Evolutionary conservation across 2,329 filamentous ascomycete genomes (phyloP).

Genomic region (Zarea fungicola): DNA sequence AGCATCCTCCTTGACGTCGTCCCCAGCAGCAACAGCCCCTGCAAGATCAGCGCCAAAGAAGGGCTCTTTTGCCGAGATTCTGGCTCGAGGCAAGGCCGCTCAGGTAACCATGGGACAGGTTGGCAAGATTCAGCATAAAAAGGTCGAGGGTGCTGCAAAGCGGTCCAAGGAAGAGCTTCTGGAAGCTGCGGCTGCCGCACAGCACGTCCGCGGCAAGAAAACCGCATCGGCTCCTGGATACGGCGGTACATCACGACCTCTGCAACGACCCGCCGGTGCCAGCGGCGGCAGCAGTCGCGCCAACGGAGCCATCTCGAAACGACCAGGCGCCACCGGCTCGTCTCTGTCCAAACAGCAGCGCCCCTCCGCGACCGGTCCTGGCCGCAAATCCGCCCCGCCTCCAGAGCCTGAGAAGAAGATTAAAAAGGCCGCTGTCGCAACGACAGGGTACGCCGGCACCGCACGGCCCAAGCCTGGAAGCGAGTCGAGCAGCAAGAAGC

Average conservation of each 20-base stretch:
- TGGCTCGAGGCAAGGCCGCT: constrained; percentile 65
- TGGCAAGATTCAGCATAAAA: constrained; percentile 70
- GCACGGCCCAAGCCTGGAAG: constrained; percentile 50
- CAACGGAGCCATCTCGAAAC: constrained; percentile 29
- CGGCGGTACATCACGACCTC: constrained; percentile 22
- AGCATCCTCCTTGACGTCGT: constrained; percentile 17
- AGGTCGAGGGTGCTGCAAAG: constrained; percentile 41
- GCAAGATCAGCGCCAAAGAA: constrained; percentile 55
- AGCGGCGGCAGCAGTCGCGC: constrained; percentile 22
- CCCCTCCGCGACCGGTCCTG: neutral
- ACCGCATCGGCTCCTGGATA: constrained; percentile 21
- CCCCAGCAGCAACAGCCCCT: constrained; percentile 33
- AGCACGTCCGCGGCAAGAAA: constrained; percentile 1
- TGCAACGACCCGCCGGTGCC: constrained; percentile 10
- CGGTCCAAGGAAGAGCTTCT: constrained; percentile 23
- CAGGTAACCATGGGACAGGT: constrained; percentile 56
- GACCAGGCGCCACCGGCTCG: neutral
- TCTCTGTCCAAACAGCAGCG: neutral
- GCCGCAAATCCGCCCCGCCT: constrained; percentile 17
- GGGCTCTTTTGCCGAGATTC: constrained; percentile 68
- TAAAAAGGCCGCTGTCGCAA: constrained; percentile 57
- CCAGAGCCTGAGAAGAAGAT: constrained; percentile 48
- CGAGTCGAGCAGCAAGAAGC: constrained; percentile 20
- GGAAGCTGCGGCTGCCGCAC: neutral
- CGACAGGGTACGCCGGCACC: constrained; percentile 61